Evolutionary conservation across 2,329 filamentous ascomycete genomes (phyloP).

Genomic region (Colletotrichum eleusines): DNA sequence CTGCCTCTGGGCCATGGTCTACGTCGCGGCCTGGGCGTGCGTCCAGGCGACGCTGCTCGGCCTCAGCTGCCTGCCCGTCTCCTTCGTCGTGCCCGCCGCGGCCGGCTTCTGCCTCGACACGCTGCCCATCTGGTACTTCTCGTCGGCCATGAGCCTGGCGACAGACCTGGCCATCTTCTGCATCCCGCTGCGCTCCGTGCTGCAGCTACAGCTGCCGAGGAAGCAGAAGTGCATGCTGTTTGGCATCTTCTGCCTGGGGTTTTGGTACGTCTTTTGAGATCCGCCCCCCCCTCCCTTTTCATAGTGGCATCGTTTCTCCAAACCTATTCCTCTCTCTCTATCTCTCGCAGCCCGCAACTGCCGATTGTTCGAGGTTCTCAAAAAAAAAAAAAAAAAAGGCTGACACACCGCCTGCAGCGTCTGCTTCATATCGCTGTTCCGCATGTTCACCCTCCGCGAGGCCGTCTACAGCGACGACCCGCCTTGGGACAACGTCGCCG

Average conservation of each 20-base stretch:
- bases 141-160: slow-evolving; percentile 46
- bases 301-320: no score
- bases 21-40: slow-evolving; percentile 46
- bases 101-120: slow-evolving; percentile 47
- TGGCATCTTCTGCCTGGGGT: slow-evolving; percentile 49
- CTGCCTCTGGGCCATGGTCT: slow-evolving; percentile 47
- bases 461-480: slow-evolving; percentile 48
- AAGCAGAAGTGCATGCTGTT: slow-evolving; percentile 48
- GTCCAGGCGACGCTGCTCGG: slow-evolving; percentile 46
- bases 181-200: slow-evolving; percentile 47
- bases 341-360: no score
- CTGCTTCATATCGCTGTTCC: slow-evolving; percentile 50
- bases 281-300: no score
- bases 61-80: slow-evolving; percentile 47
- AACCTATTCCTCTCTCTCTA: no score
- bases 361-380: no score
- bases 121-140: slow-evolving; percentile 50
- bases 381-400: background rate
- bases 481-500: slow-evolving; percentile 51
- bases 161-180: slow-evolving; percentile 48
- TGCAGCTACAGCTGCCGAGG: slow-evolving; percentile 44
- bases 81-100: slow-evolving; percentile 45
- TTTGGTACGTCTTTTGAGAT: slow-evolving; percentile 46
- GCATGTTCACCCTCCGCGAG: slow-evolving; percentile 48
- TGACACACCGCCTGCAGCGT: slow-evolving; percentile 43